Evolutionary conservation across 495 filamentous ascomycete genomes (phyloP).

Genomic region (Neurospora sp.): DNA sequence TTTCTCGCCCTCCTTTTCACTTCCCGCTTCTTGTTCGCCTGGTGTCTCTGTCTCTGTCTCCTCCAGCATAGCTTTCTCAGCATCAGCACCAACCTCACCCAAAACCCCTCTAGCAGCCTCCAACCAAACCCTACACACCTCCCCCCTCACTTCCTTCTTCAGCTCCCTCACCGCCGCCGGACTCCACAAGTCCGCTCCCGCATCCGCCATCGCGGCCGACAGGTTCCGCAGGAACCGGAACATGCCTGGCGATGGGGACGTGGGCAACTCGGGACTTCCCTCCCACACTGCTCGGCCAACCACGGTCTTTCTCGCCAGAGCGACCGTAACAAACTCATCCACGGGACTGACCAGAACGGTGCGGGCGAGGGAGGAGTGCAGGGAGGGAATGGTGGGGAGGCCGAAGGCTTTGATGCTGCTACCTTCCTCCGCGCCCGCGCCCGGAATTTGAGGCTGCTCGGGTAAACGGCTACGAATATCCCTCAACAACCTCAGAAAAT

Average conservation of each 20-base stretch:
- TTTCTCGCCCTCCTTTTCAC: neutral
- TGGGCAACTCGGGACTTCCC: conserved; percentile 54
- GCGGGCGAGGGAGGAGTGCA: conserved; percentile 47
- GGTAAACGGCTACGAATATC: too few species aligned
- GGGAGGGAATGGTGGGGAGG: conserved; percentile 38
- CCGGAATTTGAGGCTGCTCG: neutral
- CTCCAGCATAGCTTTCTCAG: too few species aligned
- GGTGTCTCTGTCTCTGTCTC: too few species aligned
- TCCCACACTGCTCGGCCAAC: conserved; percentile 62
- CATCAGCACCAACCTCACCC: too few species aligned
- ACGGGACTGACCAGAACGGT: conserved; percentile 26
- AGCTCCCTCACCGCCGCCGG: conserved; percentile 52
- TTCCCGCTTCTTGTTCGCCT: too few species aligned
- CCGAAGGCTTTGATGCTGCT: conserved; percentile 34
- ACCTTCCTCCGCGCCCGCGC: conserved; percentile 13
- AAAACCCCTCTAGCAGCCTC: conserved; percentile 20
- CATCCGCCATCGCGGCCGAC: conserved; percentile 52
- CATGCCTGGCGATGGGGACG: conserved; percentile 67
- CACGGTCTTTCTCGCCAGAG: conserved; percentile 30
- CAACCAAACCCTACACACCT: conserved; percentile 33
- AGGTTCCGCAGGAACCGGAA: conserved; percentile 67
- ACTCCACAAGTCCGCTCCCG: conserved; percentile 78
- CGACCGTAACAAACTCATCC: conserved; percentile 29
- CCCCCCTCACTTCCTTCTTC: conserved; percentile 43
- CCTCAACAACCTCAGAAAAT: too few species aligned